Conservation (phyloP, 495 filamentous ascomycete species). For the Aspergillus haitiensis region DNA sequence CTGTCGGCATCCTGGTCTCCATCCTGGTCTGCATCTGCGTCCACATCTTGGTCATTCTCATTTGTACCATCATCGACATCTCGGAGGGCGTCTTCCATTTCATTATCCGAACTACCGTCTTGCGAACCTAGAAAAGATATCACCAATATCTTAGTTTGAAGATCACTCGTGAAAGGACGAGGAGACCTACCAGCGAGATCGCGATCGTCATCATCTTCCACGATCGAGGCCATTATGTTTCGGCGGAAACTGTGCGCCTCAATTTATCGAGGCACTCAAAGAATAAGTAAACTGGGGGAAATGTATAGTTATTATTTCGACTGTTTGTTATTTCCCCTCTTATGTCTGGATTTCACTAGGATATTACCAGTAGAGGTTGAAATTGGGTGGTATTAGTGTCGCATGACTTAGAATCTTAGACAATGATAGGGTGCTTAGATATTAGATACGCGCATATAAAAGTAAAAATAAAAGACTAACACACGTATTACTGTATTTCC, state of each 20-base stretch:
- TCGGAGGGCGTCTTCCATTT: conserved; percentile 67
- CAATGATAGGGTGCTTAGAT: conserved; percentile 1
- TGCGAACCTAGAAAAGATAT: conserved; percentile 47
- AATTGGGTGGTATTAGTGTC: conserved; percentile 9
- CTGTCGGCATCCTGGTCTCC: conserved; percentile 61
- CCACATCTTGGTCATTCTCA: conserved; percentile 66
- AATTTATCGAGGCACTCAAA: not conserved
- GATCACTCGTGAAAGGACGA: not conserved
- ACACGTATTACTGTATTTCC: not conserved
- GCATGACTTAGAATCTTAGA: conserved; percentile 10
- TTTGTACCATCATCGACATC: conserved; percentile 60
- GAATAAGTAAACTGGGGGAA: not conserved
- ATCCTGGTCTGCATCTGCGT: conserved; percentile 59
- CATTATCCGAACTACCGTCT: conserved; percentile 68
- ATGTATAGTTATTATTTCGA: not conserved
- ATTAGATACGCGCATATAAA: not conserved
- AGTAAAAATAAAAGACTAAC: not conserved
- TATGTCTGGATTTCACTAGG: conserved; percentile 4
- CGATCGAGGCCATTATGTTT: conserved; percentile 35
- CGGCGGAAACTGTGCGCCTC: not conserved
- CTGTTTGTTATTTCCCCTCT: conserved; percentile 2
- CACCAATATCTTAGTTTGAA: conserved; percentile 7
- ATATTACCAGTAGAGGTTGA: not conserved
- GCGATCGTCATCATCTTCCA: conserved; percentile 57
- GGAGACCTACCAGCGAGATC: conserved; percentile 50